phyloP scores from a whole-genome alignment of 2,329 filamentous ascomycete species.

The Trichoderma citrinoviride region DNA sequence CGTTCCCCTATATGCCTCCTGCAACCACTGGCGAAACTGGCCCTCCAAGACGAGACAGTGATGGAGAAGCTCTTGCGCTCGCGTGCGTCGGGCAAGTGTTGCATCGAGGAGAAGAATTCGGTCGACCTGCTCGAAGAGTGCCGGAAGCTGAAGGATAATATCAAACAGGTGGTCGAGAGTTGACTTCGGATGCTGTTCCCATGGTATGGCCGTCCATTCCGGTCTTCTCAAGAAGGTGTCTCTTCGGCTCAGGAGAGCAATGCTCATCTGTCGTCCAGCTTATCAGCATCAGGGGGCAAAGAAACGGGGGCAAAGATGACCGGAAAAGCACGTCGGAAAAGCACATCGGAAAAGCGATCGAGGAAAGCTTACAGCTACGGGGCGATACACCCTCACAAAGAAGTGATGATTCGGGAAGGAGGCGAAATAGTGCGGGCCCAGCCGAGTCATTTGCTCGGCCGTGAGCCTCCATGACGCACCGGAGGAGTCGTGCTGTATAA shows the following conservation, averaged over 20 bases:
- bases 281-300: not conserved
- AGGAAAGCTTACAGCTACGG: slow-evolving; percentile 46
- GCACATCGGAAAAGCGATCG: not conserved
- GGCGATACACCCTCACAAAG: slow-evolving; percentile 55
- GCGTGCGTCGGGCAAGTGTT: slow-evolving; percentile 42
- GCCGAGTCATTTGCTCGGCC: slow-evolving; percentile 39
- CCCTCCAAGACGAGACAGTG: slow-evolving; percentile 48
- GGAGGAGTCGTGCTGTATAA: slow-evolving; percentile 45
- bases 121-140: slow-evolving; percentile 47
- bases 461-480: slow-evolving; percentile 40
- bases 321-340: too few species aligned
- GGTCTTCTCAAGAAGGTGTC: slow-evolving; percentile 50
- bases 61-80: slow-evolving; percentile 48
- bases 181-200: slow-evolving; percentile 51
- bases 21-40: slow-evolving; percentile 49
- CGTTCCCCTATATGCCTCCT: slow-evolving; percentile 30
- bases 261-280: slow-evolving; percentile 38
- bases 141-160: slow-evolving; percentile 46
- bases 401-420: slow-evolving; percentile 57
- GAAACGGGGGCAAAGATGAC: not conserved
- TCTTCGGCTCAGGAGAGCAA: slow-evolving; percentile 49
- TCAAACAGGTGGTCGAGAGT: slow-evolving; percentile 53
- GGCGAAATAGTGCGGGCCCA: slow-evolving; percentile 47
- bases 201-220: slow-evolving; percentile 53
- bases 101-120: slow-evolving; percentile 39